phyloP scores from a whole-genome alignment of 202 grass and related monocot species.

The Tripidium arundinaceum region DNA sequence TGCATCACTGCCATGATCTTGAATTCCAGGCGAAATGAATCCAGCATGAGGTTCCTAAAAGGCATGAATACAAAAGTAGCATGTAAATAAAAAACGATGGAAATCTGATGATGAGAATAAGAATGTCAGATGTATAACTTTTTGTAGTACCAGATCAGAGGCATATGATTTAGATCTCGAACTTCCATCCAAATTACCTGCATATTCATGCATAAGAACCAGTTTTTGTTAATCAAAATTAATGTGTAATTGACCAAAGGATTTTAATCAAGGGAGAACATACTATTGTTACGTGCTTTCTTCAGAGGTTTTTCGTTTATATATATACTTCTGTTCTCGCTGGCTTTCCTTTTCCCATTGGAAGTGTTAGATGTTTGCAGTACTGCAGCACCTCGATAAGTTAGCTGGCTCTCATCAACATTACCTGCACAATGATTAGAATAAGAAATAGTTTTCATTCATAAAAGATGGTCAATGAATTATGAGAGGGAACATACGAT shows the following conservation, averaged over 20 bases:
- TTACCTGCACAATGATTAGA: constrained; percentile 36
- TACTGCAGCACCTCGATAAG: constrained; percentile 3
- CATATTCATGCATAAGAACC: constrained; percentile 29
- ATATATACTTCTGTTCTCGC: constrained; percentile 10
- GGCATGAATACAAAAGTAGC: constrained; percentile 17
- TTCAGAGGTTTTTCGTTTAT: constrained; percentile 40
- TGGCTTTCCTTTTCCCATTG: constrained; percentile 42
- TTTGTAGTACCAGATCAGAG: constrained; percentile 57
- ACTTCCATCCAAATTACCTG: constrained; percentile 37
- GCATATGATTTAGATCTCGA: constrained; percentile 53
- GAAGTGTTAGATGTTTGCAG: constrained; percentile 20
- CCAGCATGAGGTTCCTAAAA: constrained; percentile 79
- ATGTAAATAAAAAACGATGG: constrained; percentile 14
- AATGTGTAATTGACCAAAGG: neutral
- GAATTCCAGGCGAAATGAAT: constrained; percentile 47
- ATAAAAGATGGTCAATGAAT: constrained; percentile 6
- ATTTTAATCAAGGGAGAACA: constrained; percentile 23
- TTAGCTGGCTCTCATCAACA: constrained; percentile 26
- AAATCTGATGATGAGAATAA: constrained; percentile 15
- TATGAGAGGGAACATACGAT: constrained; percentile 35
- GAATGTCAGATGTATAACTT: constrained; percentile 15
- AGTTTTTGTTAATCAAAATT: neutral
- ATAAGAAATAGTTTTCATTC: constrained; percentile 15
- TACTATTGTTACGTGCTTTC: constrained; percentile 46
- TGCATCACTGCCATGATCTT: constrained; percentile 29